phyloP scores from a whole-genome alignment of 768 basidiomycete genomes.

The Tricholoma terreum region DNA sequence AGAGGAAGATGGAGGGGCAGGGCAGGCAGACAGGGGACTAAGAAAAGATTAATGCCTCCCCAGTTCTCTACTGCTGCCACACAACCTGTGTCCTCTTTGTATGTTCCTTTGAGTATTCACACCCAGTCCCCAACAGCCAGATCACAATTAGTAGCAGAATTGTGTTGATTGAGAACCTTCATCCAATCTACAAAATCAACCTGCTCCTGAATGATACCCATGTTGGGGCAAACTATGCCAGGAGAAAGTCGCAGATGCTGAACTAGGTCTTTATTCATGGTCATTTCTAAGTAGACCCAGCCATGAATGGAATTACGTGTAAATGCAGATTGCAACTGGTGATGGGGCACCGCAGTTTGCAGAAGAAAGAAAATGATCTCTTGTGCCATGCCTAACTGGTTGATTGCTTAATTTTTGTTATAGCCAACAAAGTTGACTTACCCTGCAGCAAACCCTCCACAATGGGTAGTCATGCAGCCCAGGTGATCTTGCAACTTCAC shows the following conservation, averaged over 20 bases:
- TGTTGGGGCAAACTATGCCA: background rate
- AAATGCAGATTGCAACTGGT: background rate
- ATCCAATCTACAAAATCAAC: background rate
- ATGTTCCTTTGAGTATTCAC: background rate
- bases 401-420: background rate
- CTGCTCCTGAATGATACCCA: background rate
- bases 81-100: too few relatives aligned
- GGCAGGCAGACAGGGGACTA: too few relatives aligned
- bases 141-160: background rate
- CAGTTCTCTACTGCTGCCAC: too few relatives aligned
- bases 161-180: background rate
- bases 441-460: background rate
- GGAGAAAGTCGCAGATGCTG: background rate
- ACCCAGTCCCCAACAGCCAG: background rate
- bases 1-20: too few relatives aligned
- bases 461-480: background rate
- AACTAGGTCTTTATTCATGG: background rate
- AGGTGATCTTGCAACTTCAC: too few relatives aligned
- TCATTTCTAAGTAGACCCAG: background rate
- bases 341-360: background rate
- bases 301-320: too few relatives aligned
- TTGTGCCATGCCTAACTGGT: background rate
- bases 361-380: background rate
- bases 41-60: too few relatives aligned
- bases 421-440: background rate